Evolutionary conservation across 441 rosid genomes (phyloP).

Genomic region (Macaranga tanarius): DNA sequence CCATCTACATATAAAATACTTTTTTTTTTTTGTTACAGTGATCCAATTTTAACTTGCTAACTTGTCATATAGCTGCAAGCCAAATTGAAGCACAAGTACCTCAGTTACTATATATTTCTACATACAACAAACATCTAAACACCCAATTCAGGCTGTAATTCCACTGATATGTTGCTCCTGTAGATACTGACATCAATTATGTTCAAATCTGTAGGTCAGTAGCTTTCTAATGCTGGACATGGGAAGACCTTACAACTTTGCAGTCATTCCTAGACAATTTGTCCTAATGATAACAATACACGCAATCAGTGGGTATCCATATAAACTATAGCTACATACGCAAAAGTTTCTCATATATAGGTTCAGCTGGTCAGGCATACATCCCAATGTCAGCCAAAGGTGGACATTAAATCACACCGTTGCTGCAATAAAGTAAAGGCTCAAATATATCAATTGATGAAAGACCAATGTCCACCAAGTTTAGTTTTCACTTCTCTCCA

Average conservation of each 20-base stretch:
- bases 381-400: background rate
- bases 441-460: background rate
- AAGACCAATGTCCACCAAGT: background rate
- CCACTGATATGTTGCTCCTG: background rate
- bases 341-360: background rate
- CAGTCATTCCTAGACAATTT: background rate
- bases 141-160: background rate
- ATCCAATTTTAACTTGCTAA: too few relatives aligned
- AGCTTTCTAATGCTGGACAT: background rate
- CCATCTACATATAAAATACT: background rate
- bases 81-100: too few relatives aligned
- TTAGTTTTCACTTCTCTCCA: background rate
- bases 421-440: background rate
- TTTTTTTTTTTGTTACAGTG: too few relatives aligned
- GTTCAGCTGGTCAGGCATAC: background rate
- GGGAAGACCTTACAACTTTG: background rate
- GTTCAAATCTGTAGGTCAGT: background rate
- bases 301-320: too few relatives aligned
- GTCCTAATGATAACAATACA: too few relatives aligned
- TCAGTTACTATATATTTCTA: background rate
- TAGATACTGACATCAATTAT: background rate
- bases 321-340: too few relatives aligned
- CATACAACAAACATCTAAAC: background rate
- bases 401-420: background rate
- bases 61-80: too few relatives aligned